Conservation (phyloP, 108 stramenopile species). For the Nannochloropsis oceanica region DNA sequence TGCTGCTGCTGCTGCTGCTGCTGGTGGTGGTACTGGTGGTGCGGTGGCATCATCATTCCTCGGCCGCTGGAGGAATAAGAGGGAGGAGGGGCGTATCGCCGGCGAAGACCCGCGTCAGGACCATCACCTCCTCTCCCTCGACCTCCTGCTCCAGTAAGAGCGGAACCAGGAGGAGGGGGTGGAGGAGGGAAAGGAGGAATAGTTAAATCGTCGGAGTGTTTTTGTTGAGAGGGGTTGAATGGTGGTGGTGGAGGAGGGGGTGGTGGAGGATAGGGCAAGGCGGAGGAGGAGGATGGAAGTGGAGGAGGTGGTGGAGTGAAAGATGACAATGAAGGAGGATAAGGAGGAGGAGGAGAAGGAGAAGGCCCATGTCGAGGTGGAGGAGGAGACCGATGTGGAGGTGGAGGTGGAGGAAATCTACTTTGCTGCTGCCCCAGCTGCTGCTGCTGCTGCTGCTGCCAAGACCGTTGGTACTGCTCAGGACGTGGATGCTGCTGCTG, state of each 20-base stretch:
- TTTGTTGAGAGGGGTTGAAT: not conserved
- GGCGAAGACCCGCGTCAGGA: not conserved
- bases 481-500: not conserved
- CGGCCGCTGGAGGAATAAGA: not conserved
- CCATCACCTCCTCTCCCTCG: not conserved
- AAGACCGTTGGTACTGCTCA: not conserved
- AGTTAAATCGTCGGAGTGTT: not conserved
- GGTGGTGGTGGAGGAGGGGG: not conserved
- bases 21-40: not conserved
- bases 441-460: not conserved
- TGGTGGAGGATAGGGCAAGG: not conserved
- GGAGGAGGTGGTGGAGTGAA: not conserved
- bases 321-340: not conserved
- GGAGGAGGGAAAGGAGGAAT: not conserved
- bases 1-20: not conserved
- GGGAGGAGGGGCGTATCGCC: not conserved
- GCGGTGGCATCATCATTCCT: not conserved
- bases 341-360: not conserved
- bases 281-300: not conserved
- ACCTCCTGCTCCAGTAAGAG: not conserved
- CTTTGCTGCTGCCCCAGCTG: too few relatives aligned
- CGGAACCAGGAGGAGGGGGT: not conserved
- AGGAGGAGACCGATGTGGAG: not conserved
- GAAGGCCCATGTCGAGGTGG: not conserved
- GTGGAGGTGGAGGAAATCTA: too few relatives aligned